Percentiles rank a stretch among this genome's conserved stretches.
Evolutionary conservation across 257 asterid genomes (phyloP).

Genomic region (Scutellaria baicalensis): DNA sequence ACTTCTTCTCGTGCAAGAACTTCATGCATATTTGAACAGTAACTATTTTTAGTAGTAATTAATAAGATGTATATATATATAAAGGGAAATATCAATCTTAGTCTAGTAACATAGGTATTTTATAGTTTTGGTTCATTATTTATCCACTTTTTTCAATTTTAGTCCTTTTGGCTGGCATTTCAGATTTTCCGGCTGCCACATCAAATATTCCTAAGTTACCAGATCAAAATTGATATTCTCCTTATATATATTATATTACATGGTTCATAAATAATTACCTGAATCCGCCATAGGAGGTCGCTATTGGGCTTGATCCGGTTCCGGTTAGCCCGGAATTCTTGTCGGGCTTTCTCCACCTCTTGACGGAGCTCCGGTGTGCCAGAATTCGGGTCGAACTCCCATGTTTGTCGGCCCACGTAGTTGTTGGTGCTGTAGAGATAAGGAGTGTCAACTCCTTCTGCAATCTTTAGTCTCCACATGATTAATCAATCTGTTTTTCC

Average conservation of each 20-base stretch:
- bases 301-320: background rate
- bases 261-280: background rate
- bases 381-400: background rate
- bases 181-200: too few species aligned
- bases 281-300: background rate
- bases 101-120: too few species aligned
- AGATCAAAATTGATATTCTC: too few species aligned
- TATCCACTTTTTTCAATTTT: too few species aligned
- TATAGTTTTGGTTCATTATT: too few species aligned
- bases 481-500: too few species aligned
- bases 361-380: background rate
- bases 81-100: too few species aligned
- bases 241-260: too few species aligned
- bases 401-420: too few species aligned
- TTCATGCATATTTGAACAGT: background rate
- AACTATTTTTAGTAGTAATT: too few species aligned
- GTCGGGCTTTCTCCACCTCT: background rate
- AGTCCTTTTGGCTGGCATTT: too few species aligned
- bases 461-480: background rate
- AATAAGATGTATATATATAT: background rate
- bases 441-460: background rate
- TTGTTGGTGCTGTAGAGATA: background rate
- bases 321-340: background rate
- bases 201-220: too few species aligned
- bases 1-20: slow-evolving; percentile 55